Evolutionary conservation across 805 yeast species (phyloP), one percentile per base, ranked within the genome.

Genomic region (Ogataea pini): DNA sequence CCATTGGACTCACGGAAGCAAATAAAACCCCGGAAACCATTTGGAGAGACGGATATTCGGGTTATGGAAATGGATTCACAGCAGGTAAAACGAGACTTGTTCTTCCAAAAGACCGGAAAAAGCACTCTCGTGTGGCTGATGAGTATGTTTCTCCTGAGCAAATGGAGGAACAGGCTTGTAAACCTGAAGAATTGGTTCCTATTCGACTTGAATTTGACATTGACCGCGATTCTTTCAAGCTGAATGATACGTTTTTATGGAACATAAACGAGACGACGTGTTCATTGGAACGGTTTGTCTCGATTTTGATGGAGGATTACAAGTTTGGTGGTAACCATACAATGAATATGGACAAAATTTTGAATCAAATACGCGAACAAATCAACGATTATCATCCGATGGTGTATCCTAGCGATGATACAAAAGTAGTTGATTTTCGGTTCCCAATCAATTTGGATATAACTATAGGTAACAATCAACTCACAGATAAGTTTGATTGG

Each of bases 401-500:
- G 56, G 56, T 66, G 7, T 58, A 42, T 31, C 59, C 61, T 8
- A 55, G 52, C 16, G 50, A 53, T 6, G 50, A 52, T 29, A 13
- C n/a, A n/a, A n/a, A 51, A 39, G 37, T 48, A 7, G 50, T 55
- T 4, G 94, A 94, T 63, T 72, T 91, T 62, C 75, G 99, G 44
- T 79, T 94, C 18, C 80, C 86, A 7, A 84, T 94, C 37, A 88
- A 84, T 58, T 70, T 94, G 46, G 97, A 94, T 60, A 83, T 94
- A 44, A 87, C 96, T 0, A 83, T 91, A 24, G 90, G 92, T 22
- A 89, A 87, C 64, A 91, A 90, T 55, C 95, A 90, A 63, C 74
- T 91, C 43, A 76, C 83, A 20, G 99, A 94, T 68, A 92, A 86
- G 62, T 90, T 94, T 68, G 99, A 94, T 67, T 94, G 99, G 99